Conservation (phyloP, 176 grass and related monocot genomes). For the Saccharum spontaneum region DNA sequence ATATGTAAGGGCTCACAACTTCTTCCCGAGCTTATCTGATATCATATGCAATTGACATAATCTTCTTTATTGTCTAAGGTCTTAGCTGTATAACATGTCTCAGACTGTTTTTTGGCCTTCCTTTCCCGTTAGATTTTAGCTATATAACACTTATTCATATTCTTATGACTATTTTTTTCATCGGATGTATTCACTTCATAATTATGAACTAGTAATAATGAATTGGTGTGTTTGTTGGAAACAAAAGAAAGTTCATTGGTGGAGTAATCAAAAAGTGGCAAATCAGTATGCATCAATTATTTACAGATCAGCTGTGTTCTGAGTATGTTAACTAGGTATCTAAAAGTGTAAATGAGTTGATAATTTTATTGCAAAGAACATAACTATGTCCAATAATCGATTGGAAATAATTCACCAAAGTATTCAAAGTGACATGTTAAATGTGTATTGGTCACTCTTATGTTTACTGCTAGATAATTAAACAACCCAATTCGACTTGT, state of each 20-base stretch:
- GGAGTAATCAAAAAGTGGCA: background rate
- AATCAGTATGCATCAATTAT: background rate
- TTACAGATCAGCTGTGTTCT: background rate
- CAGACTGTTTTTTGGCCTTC: background rate
- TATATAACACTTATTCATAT: background rate
- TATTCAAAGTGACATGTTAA: background rate
- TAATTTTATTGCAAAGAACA: background rate
- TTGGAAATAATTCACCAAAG: background rate
- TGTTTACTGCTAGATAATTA: background rate
- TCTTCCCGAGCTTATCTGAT: background rate
- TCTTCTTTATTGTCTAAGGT: background rate
- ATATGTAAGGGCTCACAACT: slow-evolving; percentile 6
- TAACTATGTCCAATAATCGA: background rate
- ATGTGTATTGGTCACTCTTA: background rate
- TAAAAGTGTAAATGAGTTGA: background rate
- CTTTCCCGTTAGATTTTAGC: background rate
- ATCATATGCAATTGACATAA: background rate
- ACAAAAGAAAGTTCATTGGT: background rate
- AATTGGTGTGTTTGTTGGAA: background rate
- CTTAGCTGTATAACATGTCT: background rate
- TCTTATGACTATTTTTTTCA: background rate
- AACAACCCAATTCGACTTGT: background rate
- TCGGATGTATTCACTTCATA: background rate
- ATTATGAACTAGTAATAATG: background rate
- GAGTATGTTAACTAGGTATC: background rate